Evolutionary conservation across 805 yeast species (phyloP).

Genomic region (Starmerella apicola): DNA sequence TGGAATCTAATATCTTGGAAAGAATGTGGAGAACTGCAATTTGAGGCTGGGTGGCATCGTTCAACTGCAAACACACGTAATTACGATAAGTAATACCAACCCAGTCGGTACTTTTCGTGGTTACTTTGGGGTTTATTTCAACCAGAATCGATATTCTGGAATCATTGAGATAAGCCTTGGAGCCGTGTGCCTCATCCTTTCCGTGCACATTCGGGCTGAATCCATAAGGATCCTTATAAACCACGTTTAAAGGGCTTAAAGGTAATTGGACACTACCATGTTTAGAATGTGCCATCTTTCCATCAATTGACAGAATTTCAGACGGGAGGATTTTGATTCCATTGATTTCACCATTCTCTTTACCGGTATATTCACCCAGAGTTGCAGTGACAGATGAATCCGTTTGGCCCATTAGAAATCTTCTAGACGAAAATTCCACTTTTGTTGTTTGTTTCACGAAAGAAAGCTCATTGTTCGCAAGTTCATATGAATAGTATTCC

Average conservation of each 20-base stretch:
- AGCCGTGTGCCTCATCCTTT: no score
- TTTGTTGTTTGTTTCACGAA: background rate
- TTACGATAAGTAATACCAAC: background rate
- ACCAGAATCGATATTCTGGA: conserved; percentile 1
- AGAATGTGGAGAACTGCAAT: conserved; percentile 2
- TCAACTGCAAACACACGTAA: background rate
- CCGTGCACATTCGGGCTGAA: no score
- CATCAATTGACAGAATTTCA: conserved; percentile 8
- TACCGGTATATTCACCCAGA: background rate
- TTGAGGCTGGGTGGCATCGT: background rate
- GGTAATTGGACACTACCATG: conserved; percentile 5
- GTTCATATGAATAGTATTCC: no score
- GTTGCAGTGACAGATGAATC: conserved; percentile 10
- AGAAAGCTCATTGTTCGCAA: background rate
- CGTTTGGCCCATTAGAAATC: conserved; percentile 2
- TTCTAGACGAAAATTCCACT: background rate
- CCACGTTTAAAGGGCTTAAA: conserved; percentile 4
- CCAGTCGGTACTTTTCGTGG: background rate
- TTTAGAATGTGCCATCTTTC: background rate
- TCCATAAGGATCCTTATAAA: no score
- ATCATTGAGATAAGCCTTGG: background rate
- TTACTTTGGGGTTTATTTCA: background rate
- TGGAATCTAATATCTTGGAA: background rate
- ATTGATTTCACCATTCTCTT: conserved; percentile 4
- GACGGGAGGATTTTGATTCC: conserved; percentile 8